These are phyloP conservation scores for Phialophora macrospora DNA, from an alignment of 2,329 filamentous ascomycete species.

Conservation along the genomic window DNA sequence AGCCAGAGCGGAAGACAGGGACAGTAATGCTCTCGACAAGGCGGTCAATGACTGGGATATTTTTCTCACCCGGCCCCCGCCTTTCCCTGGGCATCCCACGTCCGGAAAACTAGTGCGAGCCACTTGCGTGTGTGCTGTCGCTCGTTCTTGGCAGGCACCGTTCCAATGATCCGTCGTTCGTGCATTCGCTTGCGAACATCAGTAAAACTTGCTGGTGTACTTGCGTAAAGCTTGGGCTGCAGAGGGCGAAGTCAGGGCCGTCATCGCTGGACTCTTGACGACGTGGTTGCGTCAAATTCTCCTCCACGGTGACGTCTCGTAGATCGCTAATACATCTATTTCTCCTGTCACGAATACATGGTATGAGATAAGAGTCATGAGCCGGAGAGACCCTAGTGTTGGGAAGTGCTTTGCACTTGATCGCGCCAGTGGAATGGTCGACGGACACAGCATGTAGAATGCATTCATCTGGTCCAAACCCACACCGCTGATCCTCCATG, in stretches of 20 bases:
- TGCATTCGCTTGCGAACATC: not conserved
- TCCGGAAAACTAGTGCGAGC: not conserved
- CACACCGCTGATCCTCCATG: no score
- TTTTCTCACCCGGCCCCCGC: conserved; percentile 1
- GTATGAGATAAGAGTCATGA: no score
- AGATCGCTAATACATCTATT: no score
- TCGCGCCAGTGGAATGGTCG: no score
- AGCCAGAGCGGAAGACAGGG: not conserved
- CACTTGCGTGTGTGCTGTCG: not conserved
- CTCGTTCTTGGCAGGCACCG: conserved; percentile 20
- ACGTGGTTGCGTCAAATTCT: no score
- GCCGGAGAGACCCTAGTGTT: no score
- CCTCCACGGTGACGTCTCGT: no score
- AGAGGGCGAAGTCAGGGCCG: not conserved
- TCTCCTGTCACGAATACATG: no score
- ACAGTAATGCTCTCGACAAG: not conserved
- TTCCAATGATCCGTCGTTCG: not conserved
- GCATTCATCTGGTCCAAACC: no score
- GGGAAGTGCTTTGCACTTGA: no score
- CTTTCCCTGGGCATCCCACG: not conserved
- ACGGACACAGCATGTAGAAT: no score
- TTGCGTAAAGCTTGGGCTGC: not conserved
- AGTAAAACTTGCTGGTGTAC: not conserved
- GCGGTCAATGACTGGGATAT: conserved; percentile 9
- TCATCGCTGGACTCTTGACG: no score